Evolutionary conservation across 2,329 filamentous ascomycete species (phyloP).

Genomic region (Neonectria hederae): DNA sequence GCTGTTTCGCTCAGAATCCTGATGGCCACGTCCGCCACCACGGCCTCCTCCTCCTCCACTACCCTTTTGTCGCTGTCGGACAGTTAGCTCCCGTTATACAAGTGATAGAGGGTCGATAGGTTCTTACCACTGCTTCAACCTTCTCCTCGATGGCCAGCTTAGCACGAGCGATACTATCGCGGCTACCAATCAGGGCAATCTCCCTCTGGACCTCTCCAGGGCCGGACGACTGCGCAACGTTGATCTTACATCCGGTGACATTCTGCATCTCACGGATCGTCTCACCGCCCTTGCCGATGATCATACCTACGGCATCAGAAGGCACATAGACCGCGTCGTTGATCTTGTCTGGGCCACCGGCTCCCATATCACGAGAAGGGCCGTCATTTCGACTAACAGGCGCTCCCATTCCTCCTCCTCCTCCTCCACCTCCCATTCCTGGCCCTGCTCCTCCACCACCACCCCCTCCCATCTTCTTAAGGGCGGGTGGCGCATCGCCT

Average conservation of each 20-base stretch:
- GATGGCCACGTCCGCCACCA: constrained; percentile 55
- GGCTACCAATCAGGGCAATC: constrained; percentile 83
- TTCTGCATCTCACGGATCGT: constrained; percentile 95
- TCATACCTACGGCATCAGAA: constrained; percentile 94
- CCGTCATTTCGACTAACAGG: constrained; percentile 40
- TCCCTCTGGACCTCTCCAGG: constrained; percentile 83
- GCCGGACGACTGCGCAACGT: constrained; percentile 83
- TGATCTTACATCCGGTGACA: constrained; percentile 90
- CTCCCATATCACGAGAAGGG: constrained; percentile 46
- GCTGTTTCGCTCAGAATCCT: constrained; percentile 64
- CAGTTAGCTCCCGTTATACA: constrained; percentile 42
- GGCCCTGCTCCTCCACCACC: constrained; percentile 41
- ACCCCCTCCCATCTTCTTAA: constrained; percentile 40
- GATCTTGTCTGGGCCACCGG: constrained; percentile 70
- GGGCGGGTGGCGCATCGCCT: constrained; percentile 54
- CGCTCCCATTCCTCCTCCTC: constrained; percentile 49
- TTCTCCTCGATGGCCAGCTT: constrained; percentile 91
- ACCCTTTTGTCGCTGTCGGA: constrained; percentile 61
- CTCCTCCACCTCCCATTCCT: constrained; percentile 39
- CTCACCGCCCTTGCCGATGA: constrained; percentile 93
- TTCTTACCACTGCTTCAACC: constrained; percentile 84
- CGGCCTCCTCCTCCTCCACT: constrained; percentile 56
- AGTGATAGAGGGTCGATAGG: not conserved
- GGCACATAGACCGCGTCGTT: constrained; percentile 87
- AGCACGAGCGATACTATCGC: constrained; percentile 80